These are phyloP conservation scores for Jamesozyma gamospora DNA, from an alignment of 805 yeast genomes.

Conservation along the genomic window DNA sequence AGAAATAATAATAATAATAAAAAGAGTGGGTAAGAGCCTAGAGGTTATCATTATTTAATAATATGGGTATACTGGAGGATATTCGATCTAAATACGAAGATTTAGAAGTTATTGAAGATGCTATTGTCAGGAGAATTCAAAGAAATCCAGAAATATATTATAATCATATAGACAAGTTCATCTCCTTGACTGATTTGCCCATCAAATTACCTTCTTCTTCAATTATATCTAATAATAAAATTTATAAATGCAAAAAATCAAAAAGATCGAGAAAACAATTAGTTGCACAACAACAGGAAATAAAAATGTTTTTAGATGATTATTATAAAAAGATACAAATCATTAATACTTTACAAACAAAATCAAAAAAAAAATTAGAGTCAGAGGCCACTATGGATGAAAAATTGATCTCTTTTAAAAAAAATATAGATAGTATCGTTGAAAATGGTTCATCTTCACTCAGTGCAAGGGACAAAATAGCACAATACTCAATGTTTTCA, in stretches of 20 bases:
- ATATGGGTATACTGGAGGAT: no score
- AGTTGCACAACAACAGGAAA: constrained; percentile 58
- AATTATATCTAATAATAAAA: constrained; percentile 18
- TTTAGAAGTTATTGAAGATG: constrained; percentile 60
- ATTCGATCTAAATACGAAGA: constrained; percentile 38
- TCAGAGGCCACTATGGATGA: constrained; percentile 18
- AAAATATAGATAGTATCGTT: constrained; percentile 26
- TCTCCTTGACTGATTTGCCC: not conserved
- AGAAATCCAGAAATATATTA: constrained; percentile 50
- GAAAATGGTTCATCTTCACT: not conserved
- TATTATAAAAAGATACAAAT: constrained; percentile 30
- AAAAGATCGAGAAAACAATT: constrained; percentile 41
- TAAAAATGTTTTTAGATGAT: constrained; percentile 39
- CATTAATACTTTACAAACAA: constrained; percentile 5
- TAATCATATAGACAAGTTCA: constrained; percentile 13
- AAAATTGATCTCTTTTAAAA: constrained; percentile 28
- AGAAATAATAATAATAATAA: no score
- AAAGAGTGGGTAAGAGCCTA: no score
- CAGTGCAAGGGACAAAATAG: constrained; percentile 7
- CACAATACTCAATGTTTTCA: constrained; percentile 21
- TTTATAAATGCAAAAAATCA: constrained; percentile 29
- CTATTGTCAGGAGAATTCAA: constrained; percentile 50
- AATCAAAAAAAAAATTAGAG: not conserved
- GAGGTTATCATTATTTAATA: no score
- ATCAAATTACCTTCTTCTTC: constrained; percentile 5